Conservation (phyloP, 140 eudicot species). For the Bidens hawaiensis region DNA sequence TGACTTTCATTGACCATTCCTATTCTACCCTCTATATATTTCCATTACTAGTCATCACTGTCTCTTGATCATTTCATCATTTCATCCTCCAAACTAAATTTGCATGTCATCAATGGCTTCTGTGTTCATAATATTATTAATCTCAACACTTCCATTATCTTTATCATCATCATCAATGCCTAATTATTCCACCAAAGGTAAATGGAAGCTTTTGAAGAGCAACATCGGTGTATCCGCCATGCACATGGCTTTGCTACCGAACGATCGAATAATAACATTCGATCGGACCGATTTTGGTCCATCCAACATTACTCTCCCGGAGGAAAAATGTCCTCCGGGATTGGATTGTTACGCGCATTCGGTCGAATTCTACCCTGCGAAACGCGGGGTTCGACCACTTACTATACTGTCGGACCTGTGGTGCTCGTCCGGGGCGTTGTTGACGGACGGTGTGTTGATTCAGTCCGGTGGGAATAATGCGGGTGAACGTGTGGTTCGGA, state of each 20-base stretch:
- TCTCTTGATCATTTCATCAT: neutral
- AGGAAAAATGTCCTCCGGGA: slow-evolving; percentile 23
- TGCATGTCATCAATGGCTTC: slow-evolving; percentile 20
- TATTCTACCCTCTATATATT: slow-evolving; percentile 16
- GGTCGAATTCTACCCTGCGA: slow-evolving; percentile 35
- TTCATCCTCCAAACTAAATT: slow-evolving; percentile 10
- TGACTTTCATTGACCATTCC: slow-evolving; percentile 28
- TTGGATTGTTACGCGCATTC: slow-evolving; percentile 47
- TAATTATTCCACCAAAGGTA: slow-evolving; percentile 22
- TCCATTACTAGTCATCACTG: slow-evolving; percentile 2
- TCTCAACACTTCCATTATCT: neutral
- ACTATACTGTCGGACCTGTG: slow-evolving; percentile 43
- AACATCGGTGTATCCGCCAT: slow-evolving; percentile 75
- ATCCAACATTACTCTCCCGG: slow-evolving; percentile 38
- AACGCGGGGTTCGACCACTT: slow-evolving; percentile 40
- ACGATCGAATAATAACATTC: slow-evolving; percentile 36
- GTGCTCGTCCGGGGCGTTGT: slow-evolving; percentile 54
- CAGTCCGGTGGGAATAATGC: slow-evolving; percentile 44
- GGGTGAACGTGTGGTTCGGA: slow-evolving; percentile 42
- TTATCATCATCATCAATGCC: slow-evolving; percentile 4
- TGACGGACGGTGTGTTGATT: slow-evolving; percentile 39
- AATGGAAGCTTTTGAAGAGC: slow-evolving; percentile 38
- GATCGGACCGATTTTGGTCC: slow-evolving; percentile 54
- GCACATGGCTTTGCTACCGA: slow-evolving; percentile 61
- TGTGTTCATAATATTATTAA: neutral